Evolutionary conservation across 2,329 filamentous ascomycete species (phyloP).

Genomic region (Shiraia sp.): DNA sequence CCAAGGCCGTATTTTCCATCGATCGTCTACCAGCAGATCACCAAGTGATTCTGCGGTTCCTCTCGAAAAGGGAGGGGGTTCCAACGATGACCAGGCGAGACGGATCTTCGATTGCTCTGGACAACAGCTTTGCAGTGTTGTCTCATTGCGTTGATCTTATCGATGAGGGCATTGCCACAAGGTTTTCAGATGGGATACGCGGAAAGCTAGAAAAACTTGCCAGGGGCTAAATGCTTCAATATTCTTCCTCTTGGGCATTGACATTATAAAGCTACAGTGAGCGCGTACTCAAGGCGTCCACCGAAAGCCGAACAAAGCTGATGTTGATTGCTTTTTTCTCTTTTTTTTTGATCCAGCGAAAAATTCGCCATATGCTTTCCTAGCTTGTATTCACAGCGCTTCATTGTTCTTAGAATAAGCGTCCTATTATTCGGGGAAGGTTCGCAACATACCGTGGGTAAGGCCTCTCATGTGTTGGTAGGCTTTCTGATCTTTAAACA

Average conservation of each 20-base stretch:
- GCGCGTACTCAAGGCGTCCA: too few relatives aligned
- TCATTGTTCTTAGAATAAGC: too few relatives aligned
- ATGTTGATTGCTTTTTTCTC: too few relatives aligned
- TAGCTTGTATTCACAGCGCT: too few relatives aligned
- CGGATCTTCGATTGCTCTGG: slow-evolving; percentile 52
- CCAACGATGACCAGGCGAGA: slow-evolving; percentile 57
- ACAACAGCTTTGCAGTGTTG: slow-evolving; percentile 54
- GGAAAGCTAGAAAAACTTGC: slow-evolving; percentile 56
- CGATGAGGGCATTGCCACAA: slow-evolving; percentile 56
- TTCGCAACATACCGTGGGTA: too few relatives aligned
- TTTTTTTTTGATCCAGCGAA: too few relatives aligned
- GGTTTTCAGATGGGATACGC: slow-evolving; percentile 59
- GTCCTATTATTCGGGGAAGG: too few relatives aligned
- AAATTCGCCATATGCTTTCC: too few relatives aligned
- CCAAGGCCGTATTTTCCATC: slow-evolving; percentile 52
- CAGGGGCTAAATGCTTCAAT: slow-evolving; percentile 22
- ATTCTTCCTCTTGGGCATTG: not conserved
- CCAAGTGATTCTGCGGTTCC: slow-evolving; percentile 55
- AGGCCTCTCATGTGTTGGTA: too few relatives aligned
- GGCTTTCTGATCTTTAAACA: too few relatives aligned
- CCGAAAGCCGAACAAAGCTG: too few relatives aligned
- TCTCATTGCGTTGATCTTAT: slow-evolving; percentile 58
- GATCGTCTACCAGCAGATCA: slow-evolving; percentile 57
- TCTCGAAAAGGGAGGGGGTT: slow-evolving; percentile 58
- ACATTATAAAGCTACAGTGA: too few relatives aligned